Conservation (phyloP, 2,329 filamentous ascomycete genomes). For the Aplosporella prunicola region DNA sequence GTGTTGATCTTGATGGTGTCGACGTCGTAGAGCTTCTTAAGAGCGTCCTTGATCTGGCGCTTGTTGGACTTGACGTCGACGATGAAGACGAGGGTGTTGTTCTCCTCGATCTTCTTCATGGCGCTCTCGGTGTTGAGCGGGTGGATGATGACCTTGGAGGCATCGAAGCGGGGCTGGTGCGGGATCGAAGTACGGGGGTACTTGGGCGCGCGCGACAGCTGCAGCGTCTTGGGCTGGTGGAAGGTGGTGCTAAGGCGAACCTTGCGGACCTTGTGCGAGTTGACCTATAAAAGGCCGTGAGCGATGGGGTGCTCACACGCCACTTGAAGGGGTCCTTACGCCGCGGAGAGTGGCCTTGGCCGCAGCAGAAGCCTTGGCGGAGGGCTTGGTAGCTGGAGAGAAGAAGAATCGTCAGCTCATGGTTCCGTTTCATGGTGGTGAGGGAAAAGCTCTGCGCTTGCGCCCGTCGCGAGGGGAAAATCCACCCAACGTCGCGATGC, state of each 20-base stretch:
- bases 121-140: slow-evolving; percentile 99
- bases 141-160: slow-evolving; percentile 96
- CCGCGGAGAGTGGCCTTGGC: slow-evolving; percentile 94
- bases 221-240: slow-evolving; percentile 94
- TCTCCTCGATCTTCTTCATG: slow-evolving; percentile 99
- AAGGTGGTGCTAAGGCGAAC: slow-evolving; percentile 80
- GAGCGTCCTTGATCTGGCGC: slow-evolving; percentile 94
- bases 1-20: slow-evolving; percentile 99
- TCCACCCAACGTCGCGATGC: no score
- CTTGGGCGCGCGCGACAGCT: slow-evolving; percentile 82
- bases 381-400: slow-evolving; percentile 49
- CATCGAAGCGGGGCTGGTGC: slow-evolving; percentile 83
- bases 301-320: slow-evolving; percentile 43
- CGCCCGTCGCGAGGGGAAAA: no score
- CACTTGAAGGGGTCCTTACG: slow-evolving; percentile 42
- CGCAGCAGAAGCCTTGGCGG: slow-evolving; percentile 74
- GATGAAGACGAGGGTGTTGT: slow-evolving; percentile 99
- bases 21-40: slow-evolving; percentile 99
- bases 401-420: slow-evolving; percentile 23
- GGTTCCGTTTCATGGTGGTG: slow-evolving; percentile 3
- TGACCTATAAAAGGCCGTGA: slow-evolving; percentile 50
- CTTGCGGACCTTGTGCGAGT: slow-evolving; percentile 84
- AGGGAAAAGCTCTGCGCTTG: slow-evolving; percentile 9
- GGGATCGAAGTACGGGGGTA: slow-evolving; percentile 95
- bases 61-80: slow-evolving; percentile 91